Base-by-base conservation (phyloP, 2,329 filamentous ascomycete genomes). In the Pseudogymnoascus sp. region DNA sequence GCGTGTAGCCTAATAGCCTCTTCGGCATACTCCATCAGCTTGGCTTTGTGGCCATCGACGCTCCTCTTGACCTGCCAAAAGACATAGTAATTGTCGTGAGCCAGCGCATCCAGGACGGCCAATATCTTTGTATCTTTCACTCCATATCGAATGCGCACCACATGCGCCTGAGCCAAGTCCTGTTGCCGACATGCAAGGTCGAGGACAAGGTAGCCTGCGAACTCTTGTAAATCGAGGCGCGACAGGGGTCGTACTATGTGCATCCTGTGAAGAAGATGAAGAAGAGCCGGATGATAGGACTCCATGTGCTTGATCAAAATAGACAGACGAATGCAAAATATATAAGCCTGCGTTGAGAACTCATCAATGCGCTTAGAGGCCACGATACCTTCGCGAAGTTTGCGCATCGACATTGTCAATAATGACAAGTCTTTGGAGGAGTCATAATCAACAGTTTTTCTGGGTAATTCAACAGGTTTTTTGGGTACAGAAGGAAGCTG, bases 351-450 rank as follows among this genome's bases (percentile, higher is more conserved):
- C n/a, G 89, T 85, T 1, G 93, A 87, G 75, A 99, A 99, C 60
- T 84, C 80, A 71, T 96, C 90, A 36, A 81, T 79, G 19, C 92
- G 85, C 61, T 86, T 84, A 7, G 89, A 87, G 11, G 90, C 90
- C 2, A 96, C 84, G 58, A 97, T 87, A 23, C 88, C 92, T 78
- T 99, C 94, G 62, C 94, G 86, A 33, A 99, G 84, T 74, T 97
- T 97, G 65, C 94, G 87, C 72, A 97, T 87, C 2, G 93, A 90
- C 69, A 90, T 84, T 61, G 97, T 81, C 60, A 97, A 85, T 19
- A 84, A 84, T 2, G 87, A 83, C 30, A 97, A 82, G 66, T 89
- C 86, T 67, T 84, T 83, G 11, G 83, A 81, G 62, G 35, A 82
- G n/a, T 60, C 28, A 63, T 64, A 11, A 70, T 66, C 45, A 64